A percentile compares a stretch with the other conserved stretches of the same genome.
Conservation (phyloP, 2,329 filamentous ascomycete species). For the Diaporthe sp. region DNA sequence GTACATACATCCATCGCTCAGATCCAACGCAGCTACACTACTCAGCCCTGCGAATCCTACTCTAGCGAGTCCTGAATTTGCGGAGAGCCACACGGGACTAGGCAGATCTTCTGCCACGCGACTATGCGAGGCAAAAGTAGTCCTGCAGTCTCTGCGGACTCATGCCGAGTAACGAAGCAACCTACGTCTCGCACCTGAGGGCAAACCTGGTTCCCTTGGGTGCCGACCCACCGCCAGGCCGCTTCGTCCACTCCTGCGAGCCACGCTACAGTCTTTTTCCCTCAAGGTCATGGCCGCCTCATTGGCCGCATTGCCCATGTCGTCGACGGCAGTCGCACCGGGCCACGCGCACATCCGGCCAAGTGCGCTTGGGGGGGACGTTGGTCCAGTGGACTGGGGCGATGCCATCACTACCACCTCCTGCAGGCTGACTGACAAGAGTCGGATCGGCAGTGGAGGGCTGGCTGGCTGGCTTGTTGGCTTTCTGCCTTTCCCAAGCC, state of each 20-base stretch:
- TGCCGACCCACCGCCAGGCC: slow-evolving; percentile 25
- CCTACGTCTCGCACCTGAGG: slow-evolving; percentile 17
- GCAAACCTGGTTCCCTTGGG: slow-evolving; percentile 19
- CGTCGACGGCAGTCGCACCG: slow-evolving; percentile 33
- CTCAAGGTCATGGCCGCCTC: slow-evolving; percentile 7
- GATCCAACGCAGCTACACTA: slow-evolving; percentile 3
- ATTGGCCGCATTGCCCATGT: slow-evolving; percentile 22
- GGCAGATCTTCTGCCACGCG: slow-evolving; percentile 24
- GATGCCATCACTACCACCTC: slow-evolving; percentile 22
- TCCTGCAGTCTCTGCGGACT: slow-evolving; percentile 27
- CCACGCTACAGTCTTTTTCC: background rate
- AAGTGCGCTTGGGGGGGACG: slow-evolving; percentile 13
- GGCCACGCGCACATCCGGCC: slow-evolving; percentile 32
- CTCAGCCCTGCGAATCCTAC: slow-evolving; percentile 35
- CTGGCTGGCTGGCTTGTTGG: background rate
- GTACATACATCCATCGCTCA: background rate
- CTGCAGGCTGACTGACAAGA: slow-evolving; percentile 25
- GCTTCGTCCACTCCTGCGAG: slow-evolving; percentile 21
- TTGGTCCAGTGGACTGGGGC: slow-evolving; percentile 26
- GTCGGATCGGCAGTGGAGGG: slow-evolving; percentile 32
- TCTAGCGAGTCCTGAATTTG: slow-evolving; percentile 3
- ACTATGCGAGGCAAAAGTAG: background rate
- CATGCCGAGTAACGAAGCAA: slow-evolving; percentile 22
- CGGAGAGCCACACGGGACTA: slow-evolving; percentile 29
- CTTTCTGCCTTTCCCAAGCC: slow-evolving; percentile 10